Evolutionary conservation across 2,329 filamentous ascomycete species (phyloP), one percentile per base, ranked within the genome.

Genomic region (Chalaropsis thielavioides): DNA sequence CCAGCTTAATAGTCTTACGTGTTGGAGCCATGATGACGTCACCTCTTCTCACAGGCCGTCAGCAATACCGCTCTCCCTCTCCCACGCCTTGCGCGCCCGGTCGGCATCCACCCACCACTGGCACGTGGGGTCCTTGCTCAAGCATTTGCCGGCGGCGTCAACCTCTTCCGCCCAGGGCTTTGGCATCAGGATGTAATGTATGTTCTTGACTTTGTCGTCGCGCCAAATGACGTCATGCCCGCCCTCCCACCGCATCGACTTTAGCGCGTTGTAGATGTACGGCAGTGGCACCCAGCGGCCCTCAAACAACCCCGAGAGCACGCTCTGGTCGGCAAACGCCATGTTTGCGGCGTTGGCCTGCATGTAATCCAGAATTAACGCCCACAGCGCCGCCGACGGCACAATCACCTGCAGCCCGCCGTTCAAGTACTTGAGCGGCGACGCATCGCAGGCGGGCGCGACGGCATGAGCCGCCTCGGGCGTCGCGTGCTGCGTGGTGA

Each of bases 231-330:
- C 70, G 35, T 73, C 72, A 70, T 86, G 83, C 38, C 84, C 81
- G 13, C 75, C 76, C 17, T 75, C 69, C 75, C 77, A 77, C 17
- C 81, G 74, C 75, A 85, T 67, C 17, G 83, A 84, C 78, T 85
- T 85, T 68, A 86, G 77, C 10, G 81, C 83, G 69, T 86, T 86
- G 72, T 85, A 85, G 15, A 79, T 74, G 69, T 85, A 85, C 1
- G 82, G 81, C 69, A 86, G 74, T 5, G 80, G 71, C 13, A 81
- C 79, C 83, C 83, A 86, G 41, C 81, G 76, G 41, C 76, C 79
- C 11, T 72, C 72, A 73, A 81, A 86, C 24, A 84, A 72, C 61
- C 81, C 79, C 2, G 79, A 79, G 22, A 86, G 76, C 60, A 86
- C 75, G 40, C 76, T 78, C 74, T 86, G 83, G 70, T 86, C 83